phyloP scores from a whole-genome alignment of 179 eudicot species.

The Sideroxylon spinosum region DNA sequence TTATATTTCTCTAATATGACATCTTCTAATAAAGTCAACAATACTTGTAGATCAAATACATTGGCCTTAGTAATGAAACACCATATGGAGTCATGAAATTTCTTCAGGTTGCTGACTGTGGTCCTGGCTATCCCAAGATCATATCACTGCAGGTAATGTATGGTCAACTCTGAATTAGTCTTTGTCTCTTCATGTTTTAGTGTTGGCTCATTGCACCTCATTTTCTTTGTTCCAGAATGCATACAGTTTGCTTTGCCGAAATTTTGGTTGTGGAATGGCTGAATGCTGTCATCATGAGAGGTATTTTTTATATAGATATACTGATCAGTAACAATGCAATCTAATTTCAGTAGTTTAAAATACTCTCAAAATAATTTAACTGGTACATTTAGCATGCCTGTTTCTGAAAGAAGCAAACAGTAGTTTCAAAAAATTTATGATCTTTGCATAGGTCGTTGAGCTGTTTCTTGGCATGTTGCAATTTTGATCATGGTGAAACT shows the following conservation, averaged over 20 bases:
- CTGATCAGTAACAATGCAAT: background rate
- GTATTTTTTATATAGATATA: constrained; percentile 28
- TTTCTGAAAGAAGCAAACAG: no score
- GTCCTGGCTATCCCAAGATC: constrained; percentile 41
- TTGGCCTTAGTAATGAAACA: constrained; percentile 94
- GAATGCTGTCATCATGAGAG: constrained; percentile 98
- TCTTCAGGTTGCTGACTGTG: constrained; percentile 45
- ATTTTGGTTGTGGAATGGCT: constrained; percentile 73
- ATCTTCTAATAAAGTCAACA: background rate
- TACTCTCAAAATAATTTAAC: no score
- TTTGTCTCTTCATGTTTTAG: background rate
- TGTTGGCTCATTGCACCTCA: no score
- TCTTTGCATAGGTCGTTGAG: no score
- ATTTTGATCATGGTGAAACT: no score
- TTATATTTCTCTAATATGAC: background rate
- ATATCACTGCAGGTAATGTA: constrained; percentile 70
- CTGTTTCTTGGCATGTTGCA: no score
- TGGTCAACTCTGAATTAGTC: constrained; percentile 13
- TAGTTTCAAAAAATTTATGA: no score
- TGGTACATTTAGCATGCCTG: no score
- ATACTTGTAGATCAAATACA: constrained; percentile 64
- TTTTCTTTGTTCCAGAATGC: constrained; percentile 47
- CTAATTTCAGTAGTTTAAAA: background rate
- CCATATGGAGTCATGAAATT: constrained; percentile 96
- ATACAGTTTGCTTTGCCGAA: constrained; percentile 81